A percentile compares a stretch with the other conserved stretches of the same genome.
Evolutionary conservation across 1,284 basidiomycete genomes (phyloP).

Genomic region (Xerocomus amazonicus): DNA sequence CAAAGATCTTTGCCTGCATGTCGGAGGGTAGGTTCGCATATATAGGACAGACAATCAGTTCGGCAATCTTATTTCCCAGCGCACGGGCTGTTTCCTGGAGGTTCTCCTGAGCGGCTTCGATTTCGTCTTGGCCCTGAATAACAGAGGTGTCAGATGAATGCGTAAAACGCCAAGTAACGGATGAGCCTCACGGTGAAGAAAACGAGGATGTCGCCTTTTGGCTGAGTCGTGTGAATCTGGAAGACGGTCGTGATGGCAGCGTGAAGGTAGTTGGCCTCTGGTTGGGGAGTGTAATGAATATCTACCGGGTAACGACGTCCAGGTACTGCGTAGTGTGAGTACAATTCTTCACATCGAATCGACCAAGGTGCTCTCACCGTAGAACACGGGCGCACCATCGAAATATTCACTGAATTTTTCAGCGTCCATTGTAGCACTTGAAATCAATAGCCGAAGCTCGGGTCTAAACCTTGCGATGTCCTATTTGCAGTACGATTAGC

Average conservation of each 20-base stretch:
- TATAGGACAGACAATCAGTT: constrained; percentile 94
- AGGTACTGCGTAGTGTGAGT: constrained; percentile 59
- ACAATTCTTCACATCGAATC: background rate
- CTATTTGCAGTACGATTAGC: constrained; percentile 39
- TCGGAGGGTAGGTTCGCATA: constrained; percentile 98
- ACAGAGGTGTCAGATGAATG: background rate
- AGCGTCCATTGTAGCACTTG: constrained; percentile 95
- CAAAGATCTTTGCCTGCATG: constrained; percentile 99
- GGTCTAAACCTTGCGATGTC: constrained; percentile 97
- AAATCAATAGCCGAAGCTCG: constrained; percentile 87
- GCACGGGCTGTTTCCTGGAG: constrained; percentile 93
- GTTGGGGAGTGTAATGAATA: constrained; percentile 97
- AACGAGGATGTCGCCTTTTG: constrained; percentile 96
- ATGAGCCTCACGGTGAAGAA: constrained; percentile 80
- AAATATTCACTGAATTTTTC: constrained; percentile 97
- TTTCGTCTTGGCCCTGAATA: constrained; percentile 94
- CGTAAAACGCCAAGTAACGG: background rate
- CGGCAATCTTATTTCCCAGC: constrained; percentile 92
- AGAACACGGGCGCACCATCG: constrained; percentile 91
- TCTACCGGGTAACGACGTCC: constrained; percentile 98
- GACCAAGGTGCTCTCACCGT: constrained; percentile 50
- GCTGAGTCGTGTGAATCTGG: constrained; percentile 98
- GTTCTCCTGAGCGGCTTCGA: constrained; percentile 95
- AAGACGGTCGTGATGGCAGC: constrained; percentile 98
- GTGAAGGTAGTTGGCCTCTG: constrained; percentile 97